These are phyloP conservation scores for Tirmania nivea DNA, from an alignment of 495 filamentous ascomycete genomes.

Conservation along the genomic window DNA sequence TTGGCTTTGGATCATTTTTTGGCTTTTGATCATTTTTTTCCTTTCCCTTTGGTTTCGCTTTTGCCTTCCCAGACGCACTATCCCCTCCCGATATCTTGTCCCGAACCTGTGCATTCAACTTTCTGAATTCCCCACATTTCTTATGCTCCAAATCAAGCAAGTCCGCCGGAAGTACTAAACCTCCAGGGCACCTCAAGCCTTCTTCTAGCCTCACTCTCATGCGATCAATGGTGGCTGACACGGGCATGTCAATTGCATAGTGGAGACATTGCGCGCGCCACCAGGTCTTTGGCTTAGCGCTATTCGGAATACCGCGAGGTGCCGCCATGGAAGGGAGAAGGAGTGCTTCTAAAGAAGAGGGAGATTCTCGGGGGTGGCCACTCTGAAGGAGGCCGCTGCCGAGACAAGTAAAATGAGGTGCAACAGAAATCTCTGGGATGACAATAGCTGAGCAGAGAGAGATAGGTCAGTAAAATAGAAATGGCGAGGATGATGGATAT, in stretches of 20 bases:
- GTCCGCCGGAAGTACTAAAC: slow-evolving; percentile 1
- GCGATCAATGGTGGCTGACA: neutral
- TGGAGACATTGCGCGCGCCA: slow-evolving; percentile 11
- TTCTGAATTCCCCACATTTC: slow-evolving; percentile 9
- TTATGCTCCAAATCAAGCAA: slow-evolving; percentile 4
- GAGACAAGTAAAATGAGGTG: slow-evolving; percentile 9
- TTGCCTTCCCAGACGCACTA: neutral
- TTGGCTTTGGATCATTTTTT: slow-evolving; percentile 1
- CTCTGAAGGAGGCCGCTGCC: slow-evolving; percentile 6
- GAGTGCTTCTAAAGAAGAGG: slow-evolving; percentile 11
- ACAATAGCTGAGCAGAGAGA: slow-evolving; percentile 6
- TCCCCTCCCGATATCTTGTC: neutral
- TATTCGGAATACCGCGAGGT: slow-evolving; percentile 3
- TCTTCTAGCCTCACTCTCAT: slow-evolving; percentile 1
- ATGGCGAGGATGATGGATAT: neutral
- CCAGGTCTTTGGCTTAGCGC: slow-evolving; percentile 6
- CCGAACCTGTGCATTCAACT: slow-evolving; percentile 10
- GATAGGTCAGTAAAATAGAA: neutral
- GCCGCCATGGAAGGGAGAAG: neutral
- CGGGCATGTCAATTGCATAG: slow-evolving; percentile 6
- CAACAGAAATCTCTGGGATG: slow-evolving; percentile 1
- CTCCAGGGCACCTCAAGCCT: neutral
- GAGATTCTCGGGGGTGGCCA: slow-evolving; percentile 3
- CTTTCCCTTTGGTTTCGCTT: slow-evolving; percentile 4
- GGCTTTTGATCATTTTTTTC: slow-evolving; percentile 1